Evolutionary conservation across 139 green algal genomes (phyloP).

Genomic region (Micromonas commoda): DNA sequence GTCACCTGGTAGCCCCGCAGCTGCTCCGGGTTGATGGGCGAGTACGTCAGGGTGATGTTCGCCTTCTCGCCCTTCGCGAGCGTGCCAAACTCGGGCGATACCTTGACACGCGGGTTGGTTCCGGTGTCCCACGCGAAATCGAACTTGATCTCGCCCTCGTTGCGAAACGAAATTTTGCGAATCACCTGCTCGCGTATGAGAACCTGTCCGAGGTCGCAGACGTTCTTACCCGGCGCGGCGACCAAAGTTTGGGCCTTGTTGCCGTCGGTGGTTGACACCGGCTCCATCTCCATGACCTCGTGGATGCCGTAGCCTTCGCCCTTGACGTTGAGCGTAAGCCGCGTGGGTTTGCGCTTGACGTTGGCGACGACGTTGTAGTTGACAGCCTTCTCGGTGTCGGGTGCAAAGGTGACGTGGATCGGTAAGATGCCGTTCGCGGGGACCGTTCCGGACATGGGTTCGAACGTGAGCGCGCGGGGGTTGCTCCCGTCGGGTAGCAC

Average conservation of each 20-base stretch:
- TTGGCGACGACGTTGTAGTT: constrained; percentile 69
- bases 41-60: constrained; percentile 57
- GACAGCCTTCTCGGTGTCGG: constrained; percentile 43
- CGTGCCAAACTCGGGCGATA: constrained; percentile 51
- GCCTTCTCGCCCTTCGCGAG: constrained; percentile 55
- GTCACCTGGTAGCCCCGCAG: constrained; percentile 49
- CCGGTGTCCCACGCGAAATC: constrained; percentile 64
- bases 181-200: constrained; percentile 62
- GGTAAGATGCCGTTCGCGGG: constrained; percentile 41
- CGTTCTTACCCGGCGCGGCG: constrained; percentile 42
- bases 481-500: constrained; percentile 23
- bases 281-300: constrained; percentile 56
- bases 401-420: constrained; percentile 52
- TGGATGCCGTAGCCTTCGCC: constrained; percentile 69
- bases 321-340: constrained; percentile 67
- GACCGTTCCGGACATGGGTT: constrained; percentile 52
- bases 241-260: constrained; percentile 35
- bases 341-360: constrained; percentile 60
- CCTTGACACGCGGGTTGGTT: constrained; percentile 39
- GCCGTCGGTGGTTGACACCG: constrained; percentile 38
- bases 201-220: constrained; percentile 67
- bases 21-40: constrained; percentile 48
- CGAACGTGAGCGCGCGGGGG: constrained; percentile 41
- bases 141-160: constrained; percentile 55
- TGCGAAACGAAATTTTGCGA: constrained; percentile 52